These are phyloP conservation scores for Dovyalis caffra DNA, from an alignment of 345 rosid species.

Conservation along the genomic window DNA sequence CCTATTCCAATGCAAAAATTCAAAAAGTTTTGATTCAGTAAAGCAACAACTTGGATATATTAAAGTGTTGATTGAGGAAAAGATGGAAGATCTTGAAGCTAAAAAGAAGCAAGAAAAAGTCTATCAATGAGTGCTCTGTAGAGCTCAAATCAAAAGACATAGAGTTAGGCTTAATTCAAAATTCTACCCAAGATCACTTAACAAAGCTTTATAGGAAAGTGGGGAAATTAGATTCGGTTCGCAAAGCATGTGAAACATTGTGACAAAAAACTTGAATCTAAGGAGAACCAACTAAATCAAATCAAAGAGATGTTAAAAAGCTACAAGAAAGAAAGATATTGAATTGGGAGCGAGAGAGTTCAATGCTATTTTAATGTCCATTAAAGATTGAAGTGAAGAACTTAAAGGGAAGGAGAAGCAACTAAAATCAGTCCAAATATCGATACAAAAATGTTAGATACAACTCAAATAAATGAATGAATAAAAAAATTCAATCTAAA, in stretches of 20 bases:
- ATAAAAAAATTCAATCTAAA: background rate
- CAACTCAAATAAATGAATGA: conserved; percentile 16
- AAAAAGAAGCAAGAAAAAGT: no score
- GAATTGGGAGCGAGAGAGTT: conserved; percentile 25
- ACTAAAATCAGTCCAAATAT: conserved; percentile 7
- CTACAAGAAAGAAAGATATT: background rate
- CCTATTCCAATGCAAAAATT: no score
- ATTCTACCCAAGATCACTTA: background rate
- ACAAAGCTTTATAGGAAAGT: background rate
- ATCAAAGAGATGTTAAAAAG: background rate
- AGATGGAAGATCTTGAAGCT: no score
- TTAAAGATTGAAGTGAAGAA: background rate
- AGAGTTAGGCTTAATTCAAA: conserved; percentile 8
- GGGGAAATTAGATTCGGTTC: conserved; percentile 19
- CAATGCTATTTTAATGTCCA: conserved; percentile 10
- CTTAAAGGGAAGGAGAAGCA: background rate
- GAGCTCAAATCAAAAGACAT: conserved; percentile 14
- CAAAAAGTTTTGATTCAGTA: no score
- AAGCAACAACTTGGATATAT: no score
- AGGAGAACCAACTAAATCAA: conserved; percentile 23
- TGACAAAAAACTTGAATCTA: conserved; percentile 13
- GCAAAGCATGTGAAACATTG: background rate
- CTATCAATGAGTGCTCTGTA: no score
- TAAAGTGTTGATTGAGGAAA: no score
- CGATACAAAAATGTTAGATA: conserved; percentile 13